phyloP scores from a whole-genome alignment of 257 asterid genomes.

The Leonotis leonurus region DNA sequence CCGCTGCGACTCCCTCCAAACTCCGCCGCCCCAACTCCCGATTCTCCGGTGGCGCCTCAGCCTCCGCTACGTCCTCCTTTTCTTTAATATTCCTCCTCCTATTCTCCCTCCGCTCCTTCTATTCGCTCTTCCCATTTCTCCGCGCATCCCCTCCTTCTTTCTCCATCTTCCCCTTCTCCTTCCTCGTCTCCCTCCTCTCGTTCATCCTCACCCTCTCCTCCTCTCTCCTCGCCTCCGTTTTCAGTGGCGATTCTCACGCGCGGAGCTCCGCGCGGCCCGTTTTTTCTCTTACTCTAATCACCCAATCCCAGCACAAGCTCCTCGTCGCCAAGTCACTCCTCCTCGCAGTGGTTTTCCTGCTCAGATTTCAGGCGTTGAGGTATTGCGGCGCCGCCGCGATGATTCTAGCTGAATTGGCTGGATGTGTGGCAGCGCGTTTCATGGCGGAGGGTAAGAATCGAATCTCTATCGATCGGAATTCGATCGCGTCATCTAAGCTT shows the following conservation, averaged over 20 bases:
- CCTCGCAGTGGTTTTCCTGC: constrained; percentile 55
- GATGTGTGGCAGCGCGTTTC: constrained; percentile 66
- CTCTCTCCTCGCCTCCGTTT: constrained; percentile 33
- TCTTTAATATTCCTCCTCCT: constrained; percentile 57
- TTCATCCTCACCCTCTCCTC: constrained; percentile 55
- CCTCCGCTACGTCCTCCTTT: constrained; percentile 37
- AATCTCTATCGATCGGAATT: constrained; percentile 14
- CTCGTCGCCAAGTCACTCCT: constrained; percentile 56
- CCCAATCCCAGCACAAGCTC: constrained; percentile 44
- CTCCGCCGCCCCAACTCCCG: constrained; percentile 37
- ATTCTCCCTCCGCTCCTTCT: constrained; percentile 85
- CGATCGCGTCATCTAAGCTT: constrained; percentile 38
- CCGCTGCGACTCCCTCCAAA: constrained; percentile 84
- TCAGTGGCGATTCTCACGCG: constrained; percentile 16
- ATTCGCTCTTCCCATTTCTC: constrained; percentile 78
- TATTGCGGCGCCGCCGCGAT: constrained; percentile 88
- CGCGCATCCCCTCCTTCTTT: constrained; percentile 77
- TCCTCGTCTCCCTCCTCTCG: constrained; percentile 73
- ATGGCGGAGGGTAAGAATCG: constrained; percentile 45
- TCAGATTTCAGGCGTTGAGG: constrained; percentile 78
- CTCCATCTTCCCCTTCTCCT: constrained; percentile 81
- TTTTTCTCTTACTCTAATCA: constrained; percentile 34
- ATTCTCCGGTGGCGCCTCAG: constrained; percentile 26
- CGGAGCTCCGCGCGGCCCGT: constrained; percentile 33
- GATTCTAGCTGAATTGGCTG: constrained; percentile 84